Conservation (phyloP, 139 green algal genomes). For the Gonium pectorale region DNA sequence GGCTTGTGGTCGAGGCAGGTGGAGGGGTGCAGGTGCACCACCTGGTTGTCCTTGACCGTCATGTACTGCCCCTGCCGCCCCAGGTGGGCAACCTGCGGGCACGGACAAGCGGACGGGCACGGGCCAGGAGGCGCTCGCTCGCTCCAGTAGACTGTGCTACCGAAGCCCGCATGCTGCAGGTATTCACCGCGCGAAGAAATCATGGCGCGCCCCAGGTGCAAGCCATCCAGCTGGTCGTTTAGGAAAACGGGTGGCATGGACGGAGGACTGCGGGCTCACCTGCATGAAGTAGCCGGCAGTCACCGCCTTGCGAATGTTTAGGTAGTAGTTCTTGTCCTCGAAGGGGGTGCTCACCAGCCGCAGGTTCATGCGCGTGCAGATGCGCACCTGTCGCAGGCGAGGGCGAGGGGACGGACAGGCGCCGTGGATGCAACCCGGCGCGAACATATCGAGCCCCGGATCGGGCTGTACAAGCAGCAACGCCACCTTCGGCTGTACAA, state of each 20-base stretch:
- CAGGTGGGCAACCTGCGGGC: conserved; percentile 90
- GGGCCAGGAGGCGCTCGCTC: no score
- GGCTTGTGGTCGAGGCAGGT: conserved; percentile 95
- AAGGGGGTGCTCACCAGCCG: conserved; percentile 90
- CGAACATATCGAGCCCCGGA: no score
- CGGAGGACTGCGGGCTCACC: conserved; percentile 46
- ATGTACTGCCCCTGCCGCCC: conserved; percentile 94
- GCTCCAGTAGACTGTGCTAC: no score
- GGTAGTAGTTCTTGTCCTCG: conserved; percentile 91
- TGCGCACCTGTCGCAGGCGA: conserved; percentile 79
- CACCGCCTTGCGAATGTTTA: conserved; percentile 98
- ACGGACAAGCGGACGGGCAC: not conserved
- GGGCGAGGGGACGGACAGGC: no score
- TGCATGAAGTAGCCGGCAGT: conserved; percentile 98
- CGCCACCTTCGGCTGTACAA: no score
- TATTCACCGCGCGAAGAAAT: no score
- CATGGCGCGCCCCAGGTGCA: no score
- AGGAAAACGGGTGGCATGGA: no score
- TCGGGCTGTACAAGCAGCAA: no score
- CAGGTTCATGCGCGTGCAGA: conserved; percentile 82
- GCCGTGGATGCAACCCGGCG: no score
- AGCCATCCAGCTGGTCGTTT: no score
- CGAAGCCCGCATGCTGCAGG: no score
- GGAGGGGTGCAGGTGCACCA: conserved; percentile 96
- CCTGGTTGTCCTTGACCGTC: conserved; percentile 99